Percentiles rank a stretch among this genome's conserved stretches.
Evolutionary conservation across 225 moss, liverwort and hornwort species (phyloP).

Genomic region (Pseudoscleropodium purum): DNA sequence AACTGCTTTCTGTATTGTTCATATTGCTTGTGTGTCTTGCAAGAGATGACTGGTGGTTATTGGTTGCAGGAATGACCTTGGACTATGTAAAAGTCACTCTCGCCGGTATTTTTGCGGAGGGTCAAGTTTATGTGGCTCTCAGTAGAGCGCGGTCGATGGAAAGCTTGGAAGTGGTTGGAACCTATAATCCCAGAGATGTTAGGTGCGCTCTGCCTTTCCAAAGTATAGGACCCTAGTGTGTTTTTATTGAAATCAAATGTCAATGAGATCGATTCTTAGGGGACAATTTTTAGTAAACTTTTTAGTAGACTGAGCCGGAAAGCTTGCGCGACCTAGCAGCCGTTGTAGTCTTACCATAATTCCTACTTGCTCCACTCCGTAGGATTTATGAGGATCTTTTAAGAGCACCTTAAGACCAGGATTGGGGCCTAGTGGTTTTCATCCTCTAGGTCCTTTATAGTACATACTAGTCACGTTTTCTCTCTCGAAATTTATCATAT

Average conservation of each 20-base stretch:
- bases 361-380: background rate
- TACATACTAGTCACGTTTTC: background rate
- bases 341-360: background rate
- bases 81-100: constrained; percentile 68
- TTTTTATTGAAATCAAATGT: background rate
- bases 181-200: constrained; percentile 22
- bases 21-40: background rate
- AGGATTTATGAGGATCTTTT: background rate
- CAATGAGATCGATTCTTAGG: background rate
- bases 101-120: constrained; percentile 50
- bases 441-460: background rate
- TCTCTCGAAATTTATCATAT: background rate
- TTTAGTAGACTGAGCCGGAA: background rate
- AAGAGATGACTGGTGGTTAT: background rate
- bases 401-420: background rate
- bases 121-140: constrained; percentile 88
- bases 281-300: background rate
- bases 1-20: background rate
- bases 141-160: constrained; percentile 80
- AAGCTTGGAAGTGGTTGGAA: constrained; percentile 55
- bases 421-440: background rate
- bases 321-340: background rate
- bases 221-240: background rate
- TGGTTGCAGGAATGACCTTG: constrained; percentile 67
- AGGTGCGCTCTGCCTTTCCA: constrained; percentile 3